Percentiles rank a stretch among this genome's conserved stretches.
Evolutionary conservation across 768 basidiomycete genomes (phyloP).

Genomic region (Trametes cinnabarina): DNA sequence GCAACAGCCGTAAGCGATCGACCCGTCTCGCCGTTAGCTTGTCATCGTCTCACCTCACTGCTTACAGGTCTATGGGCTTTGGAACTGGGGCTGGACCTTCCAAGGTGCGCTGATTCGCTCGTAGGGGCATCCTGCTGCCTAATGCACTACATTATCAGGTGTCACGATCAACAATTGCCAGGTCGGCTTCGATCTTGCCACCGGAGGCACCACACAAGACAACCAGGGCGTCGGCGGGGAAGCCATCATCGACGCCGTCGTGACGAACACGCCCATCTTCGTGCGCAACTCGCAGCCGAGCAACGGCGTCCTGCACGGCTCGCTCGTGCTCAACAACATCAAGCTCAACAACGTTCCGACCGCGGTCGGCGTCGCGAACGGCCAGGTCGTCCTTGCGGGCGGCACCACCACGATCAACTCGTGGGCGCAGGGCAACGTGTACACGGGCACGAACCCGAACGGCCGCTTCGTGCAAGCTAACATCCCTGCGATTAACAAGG

Average conservation of each 20-base stretch:
- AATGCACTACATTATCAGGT: conserved; percentile 3
- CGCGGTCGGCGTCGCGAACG: conserved; percentile 56
- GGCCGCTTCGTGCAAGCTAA: conserved; percentile 51
- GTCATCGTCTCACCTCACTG: neutral
- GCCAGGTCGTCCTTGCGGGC: conserved; percentile 46
- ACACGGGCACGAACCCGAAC: conserved; percentile 45
- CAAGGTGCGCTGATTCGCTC: conserved; percentile 34
- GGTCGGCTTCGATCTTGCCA: conserved; percentile 34
- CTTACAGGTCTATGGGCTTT: conserved; percentile 22
- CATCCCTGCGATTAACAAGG: conserved; percentile 50
- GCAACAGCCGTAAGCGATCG: conserved; percentile 8
- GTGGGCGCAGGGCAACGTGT: conserved; percentile 80
- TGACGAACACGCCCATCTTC: conserved; percentile 63
- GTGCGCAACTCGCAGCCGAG: conserved; percentile 48
- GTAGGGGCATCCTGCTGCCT: neutral
- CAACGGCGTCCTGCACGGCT: conserved; percentile 49
- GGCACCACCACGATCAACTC: conserved; percentile 58
- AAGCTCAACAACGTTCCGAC: conserved; percentile 56
- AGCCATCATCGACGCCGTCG: conserved; percentile 63
- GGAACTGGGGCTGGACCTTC: conserved; percentile 47
- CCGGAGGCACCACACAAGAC: conserved; percentile 14
- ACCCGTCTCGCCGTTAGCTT: no score
- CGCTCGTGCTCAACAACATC: conserved; percentile 65
- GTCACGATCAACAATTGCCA: conserved; percentile 39
- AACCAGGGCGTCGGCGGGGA: conserved; percentile 47